Conservation (phyloP, 352 stramenopile species). For the Pythium folliculosum region DNA sequence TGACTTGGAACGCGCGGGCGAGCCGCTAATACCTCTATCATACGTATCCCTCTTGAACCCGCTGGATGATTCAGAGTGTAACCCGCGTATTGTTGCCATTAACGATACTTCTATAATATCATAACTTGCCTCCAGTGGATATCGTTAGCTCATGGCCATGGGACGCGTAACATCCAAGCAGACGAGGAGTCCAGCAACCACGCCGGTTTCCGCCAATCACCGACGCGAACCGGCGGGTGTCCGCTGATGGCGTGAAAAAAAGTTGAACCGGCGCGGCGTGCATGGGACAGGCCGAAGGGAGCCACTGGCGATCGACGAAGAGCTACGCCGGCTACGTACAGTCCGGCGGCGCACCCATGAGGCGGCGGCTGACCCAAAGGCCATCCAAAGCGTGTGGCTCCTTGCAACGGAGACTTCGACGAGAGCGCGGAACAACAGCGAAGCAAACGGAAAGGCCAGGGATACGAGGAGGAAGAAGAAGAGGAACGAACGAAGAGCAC, state of each 20-base stretch:
- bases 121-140: neutral
- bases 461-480: neutral
- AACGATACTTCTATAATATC: neutral
- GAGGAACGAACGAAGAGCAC: neutral
- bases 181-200: neutral
- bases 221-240: neutral
- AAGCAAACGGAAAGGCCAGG: too few species aligned
- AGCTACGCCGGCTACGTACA: neutral
- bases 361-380: neutral
- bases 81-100: neutral
- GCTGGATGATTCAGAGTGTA: neutral
- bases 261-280: neutral
- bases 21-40: neutral
- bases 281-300: neutral
- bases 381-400: neutral
- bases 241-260: constrained; percentile 14
- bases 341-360: too few species aligned
- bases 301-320: neutral
- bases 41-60: neutral
- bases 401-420: too few species aligned
- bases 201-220: neutral
- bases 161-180: neutral
- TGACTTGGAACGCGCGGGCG: neutral
- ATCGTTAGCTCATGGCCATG: neutral
- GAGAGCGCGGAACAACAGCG: too few species aligned